Conservation (phyloP, 257 asterid genomes). For the Misopates orontium region DNA sequence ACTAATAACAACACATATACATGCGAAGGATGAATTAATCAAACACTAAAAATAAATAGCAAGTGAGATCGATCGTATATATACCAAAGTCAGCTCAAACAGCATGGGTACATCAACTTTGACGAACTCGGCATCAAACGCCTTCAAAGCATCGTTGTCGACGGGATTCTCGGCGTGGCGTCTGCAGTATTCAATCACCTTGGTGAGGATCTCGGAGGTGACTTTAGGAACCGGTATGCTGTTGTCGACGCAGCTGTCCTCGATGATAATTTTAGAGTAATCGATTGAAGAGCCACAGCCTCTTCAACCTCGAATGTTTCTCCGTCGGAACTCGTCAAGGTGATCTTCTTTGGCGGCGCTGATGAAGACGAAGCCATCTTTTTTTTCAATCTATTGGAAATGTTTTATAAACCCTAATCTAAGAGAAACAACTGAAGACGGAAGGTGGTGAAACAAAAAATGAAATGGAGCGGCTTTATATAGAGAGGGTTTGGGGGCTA, state of each 20-base stretch:
- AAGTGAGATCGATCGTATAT: too few relatives aligned
- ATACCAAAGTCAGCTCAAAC: slow-evolving; percentile 63
- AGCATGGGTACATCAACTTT: slow-evolving; percentile 59
- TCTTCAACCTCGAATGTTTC: slow-evolving; percentile 44
- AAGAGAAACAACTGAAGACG: neutral
- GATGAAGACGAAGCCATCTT: slow-evolving; percentile 20
- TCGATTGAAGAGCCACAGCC: slow-evolving; percentile 43
- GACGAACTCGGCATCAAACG: slow-evolving; percentile 55
- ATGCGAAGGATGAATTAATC: too few relatives aligned
- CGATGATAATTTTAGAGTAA: slow-evolving; percentile 48
- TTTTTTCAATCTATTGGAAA: neutral
- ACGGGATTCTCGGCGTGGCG: neutral
- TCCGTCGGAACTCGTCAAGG: slow-evolving; percentile 38
- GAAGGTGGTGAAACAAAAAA: too few relatives aligned
- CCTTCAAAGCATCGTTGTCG: slow-evolving; percentile 39
- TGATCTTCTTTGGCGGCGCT: slow-evolving; percentile 18
- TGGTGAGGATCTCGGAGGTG: slow-evolving; percentile 36
- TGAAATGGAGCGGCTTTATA: too few relatives aligned
- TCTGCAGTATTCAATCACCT: slow-evolving; percentile 35
- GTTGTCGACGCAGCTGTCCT: slow-evolving; percentile 44
- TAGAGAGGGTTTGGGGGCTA: too few relatives aligned
- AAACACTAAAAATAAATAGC: too few relatives aligned
- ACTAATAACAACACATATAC: too few relatives aligned
- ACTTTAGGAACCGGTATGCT: slow-evolving; percentile 42
- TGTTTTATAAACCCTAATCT: neutral